phyloP scores from a whole-genome alignment of 1,284 basidiomycete genomes.

The Trichosporon sp. region DNA sequence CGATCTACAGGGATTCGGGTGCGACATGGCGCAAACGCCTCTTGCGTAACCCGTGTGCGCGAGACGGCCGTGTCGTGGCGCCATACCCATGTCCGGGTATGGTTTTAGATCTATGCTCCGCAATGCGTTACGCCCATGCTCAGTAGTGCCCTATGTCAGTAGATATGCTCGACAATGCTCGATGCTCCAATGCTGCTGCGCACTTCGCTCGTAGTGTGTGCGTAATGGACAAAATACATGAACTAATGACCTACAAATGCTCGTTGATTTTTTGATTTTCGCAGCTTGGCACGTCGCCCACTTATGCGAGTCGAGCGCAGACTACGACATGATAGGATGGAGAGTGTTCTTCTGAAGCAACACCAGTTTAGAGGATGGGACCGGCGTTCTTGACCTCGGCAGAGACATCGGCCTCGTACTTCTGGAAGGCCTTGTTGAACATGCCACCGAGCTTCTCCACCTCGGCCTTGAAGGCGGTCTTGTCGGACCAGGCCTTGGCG shows the following conservation, averaged over 20 bases:
- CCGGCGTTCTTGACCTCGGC: conserved; percentile 77
- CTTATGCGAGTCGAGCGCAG: conserved; percentile 22
- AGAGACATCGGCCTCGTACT: conserved; percentile 82
- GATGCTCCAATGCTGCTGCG: neutral
- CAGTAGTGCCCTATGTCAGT: too few species aligned
- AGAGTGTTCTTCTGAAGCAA: neutral
- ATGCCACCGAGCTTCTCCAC: conserved; percentile 81
- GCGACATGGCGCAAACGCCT: neutral
- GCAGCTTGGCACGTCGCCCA: neutral
- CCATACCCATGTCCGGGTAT: neutral
- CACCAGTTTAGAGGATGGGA: conserved; percentile 57
- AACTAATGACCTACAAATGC: conserved; percentile 21
- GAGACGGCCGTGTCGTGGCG: neutral
- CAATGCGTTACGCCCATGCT: neutral
- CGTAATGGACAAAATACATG: conserved; percentile 21
- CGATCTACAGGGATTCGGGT: neutral
- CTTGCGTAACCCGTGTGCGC: neutral
- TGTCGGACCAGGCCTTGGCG: conserved; percentile 77
- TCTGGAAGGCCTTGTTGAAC: conserved; percentile 88
- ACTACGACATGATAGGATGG: conserved; percentile 10
- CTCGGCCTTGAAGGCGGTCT: conserved; percentile 81
- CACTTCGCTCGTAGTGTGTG: neutral
- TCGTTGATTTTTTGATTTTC: conserved; percentile 16
- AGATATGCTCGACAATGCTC: too few species aligned
- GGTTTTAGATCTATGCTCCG: neutral